phyloP scores from a whole-genome alignment of 331 rosid species.

The Rhamnella rubrinervis region DNA sequence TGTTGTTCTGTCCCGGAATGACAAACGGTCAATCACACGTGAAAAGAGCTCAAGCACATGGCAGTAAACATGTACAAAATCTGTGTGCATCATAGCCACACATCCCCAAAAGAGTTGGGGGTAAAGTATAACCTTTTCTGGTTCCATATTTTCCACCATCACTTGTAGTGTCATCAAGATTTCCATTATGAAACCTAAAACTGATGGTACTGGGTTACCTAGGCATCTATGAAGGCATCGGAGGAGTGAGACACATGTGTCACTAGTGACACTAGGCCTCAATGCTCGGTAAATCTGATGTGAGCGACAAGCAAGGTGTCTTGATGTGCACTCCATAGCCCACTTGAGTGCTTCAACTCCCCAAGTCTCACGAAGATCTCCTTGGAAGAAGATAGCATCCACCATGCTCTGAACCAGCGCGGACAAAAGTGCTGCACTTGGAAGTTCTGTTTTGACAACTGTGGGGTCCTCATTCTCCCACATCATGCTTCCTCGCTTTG shows the following conservation, averaged over 20 bases:
- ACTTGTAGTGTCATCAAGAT: conserved; percentile 93
- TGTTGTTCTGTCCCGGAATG: conserved; percentile 88
- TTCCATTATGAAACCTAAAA: conserved; percentile 95
- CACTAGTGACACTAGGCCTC: conserved; percentile 95
- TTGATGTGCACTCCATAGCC: conserved; percentile 99
- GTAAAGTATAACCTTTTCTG: conserved; percentile 96
- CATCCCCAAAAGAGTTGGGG: conserved; percentile 99
- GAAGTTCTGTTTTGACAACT: conserved; percentile 91
- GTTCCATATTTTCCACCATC: conserved; percentile 99
- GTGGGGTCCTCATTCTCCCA: conserved; percentile 99
- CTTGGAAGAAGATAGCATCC: conserved; percentile 99
- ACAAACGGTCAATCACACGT: conserved; percentile 86
- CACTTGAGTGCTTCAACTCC: conserved; percentile 95
- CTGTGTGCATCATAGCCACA: conserved; percentile 99
- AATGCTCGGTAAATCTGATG: conserved; percentile 98
- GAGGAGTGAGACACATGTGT: conserved; percentile 90
- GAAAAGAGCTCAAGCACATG: conserved; percentile 99
- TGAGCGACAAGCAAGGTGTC: conserved; percentile 97
- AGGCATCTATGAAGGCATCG: conserved; percentile 97
- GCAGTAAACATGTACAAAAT: conserved; percentile 96
- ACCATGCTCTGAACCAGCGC: conserved; percentile 99
- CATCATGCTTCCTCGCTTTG: conserved; percentile 99
- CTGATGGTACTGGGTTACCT: conserved; percentile 93
- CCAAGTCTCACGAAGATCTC: conserved; percentile 99
- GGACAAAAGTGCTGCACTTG: conserved; percentile 98